Evolutionary conservation across 177 flowering plant species (phyloP).

Genomic region (Vitis hybrid): DNA sequence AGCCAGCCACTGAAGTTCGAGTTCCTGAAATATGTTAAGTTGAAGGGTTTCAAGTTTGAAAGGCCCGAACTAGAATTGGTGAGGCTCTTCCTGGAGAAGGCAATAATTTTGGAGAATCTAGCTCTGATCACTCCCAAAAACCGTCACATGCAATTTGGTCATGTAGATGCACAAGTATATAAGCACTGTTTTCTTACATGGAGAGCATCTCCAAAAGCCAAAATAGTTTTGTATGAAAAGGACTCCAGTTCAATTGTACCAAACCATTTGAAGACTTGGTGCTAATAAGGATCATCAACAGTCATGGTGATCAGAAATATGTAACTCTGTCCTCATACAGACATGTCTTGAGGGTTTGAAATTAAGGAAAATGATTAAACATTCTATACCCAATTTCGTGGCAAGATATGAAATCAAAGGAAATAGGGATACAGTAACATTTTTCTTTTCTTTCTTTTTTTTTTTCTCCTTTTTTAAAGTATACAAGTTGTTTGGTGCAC

Average conservation of each 20-base stretch:
- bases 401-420: too few species aligned
- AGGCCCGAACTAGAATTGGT: constrained; percentile 6
- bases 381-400: too few species aligned
- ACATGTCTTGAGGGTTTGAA: too few species aligned
- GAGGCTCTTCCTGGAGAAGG: constrained; percentile 10
- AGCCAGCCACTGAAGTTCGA: neutral
- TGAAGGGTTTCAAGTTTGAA: constrained; percentile 18
- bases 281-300: too few species aligned
- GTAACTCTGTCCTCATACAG: too few species aligned
- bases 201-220: constrained; percentile 8
- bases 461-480: too few species aligned
- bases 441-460: too few species aligned
- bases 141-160: neutral
- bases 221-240: constrained; percentile 2
- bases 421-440: too few species aligned
- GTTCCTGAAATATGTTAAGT: constrained; percentile 5
- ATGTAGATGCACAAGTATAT: neutral
- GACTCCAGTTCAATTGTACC: neutral
- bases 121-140: constrained; percentile 8
- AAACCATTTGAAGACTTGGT: neutral
- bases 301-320: too few species aligned
- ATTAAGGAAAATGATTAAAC: too few species aligned
- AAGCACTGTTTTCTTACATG: neutral
- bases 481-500: too few species aligned
- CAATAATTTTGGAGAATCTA: constrained; percentile 4